Evolutionary conservation across 305 asterid genomes (phyloP).

Genomic region (Fraxinus platypoda): DNA sequence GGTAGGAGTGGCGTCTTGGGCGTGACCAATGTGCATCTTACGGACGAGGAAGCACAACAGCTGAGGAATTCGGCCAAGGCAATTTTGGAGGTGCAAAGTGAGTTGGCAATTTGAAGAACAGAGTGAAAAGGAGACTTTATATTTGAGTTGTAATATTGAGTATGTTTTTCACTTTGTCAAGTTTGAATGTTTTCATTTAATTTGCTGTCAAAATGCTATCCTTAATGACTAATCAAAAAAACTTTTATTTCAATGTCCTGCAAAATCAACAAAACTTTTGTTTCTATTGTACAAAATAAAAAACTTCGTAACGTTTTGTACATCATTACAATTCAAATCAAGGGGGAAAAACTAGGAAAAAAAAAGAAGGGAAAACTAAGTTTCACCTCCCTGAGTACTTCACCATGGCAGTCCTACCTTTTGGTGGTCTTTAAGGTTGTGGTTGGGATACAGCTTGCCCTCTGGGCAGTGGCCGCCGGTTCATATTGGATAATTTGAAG

Average conservation of each 20-base stretch:
- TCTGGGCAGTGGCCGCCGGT: neutral
- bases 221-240: neutral
- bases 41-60: conserved; percentile 61
- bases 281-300: neutral
- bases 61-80: conserved; percentile 67
- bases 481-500: neutral
- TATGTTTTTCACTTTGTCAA: neutral
- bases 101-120: conserved; percentile 47
- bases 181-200: neutral
- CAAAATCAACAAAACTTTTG: neutral
- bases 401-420: neutral
- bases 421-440: neutral
- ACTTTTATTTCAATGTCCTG: neutral
- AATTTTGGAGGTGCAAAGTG: conserved; percentile 67
- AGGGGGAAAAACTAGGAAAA: too few species aligned
- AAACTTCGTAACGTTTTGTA: neutral
- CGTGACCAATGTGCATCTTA: conserved; percentile 68
- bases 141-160: neutral
- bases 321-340: neutral
- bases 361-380: too few species aligned
- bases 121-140: neutral
- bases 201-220: neutral
- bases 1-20: conserved; percentile 74
- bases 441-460: neutral
- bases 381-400: neutral